phyloP scores from a whole-genome alignment of 192 early-diverging fungal genomes.

The Mortierella alpina region DNA sequence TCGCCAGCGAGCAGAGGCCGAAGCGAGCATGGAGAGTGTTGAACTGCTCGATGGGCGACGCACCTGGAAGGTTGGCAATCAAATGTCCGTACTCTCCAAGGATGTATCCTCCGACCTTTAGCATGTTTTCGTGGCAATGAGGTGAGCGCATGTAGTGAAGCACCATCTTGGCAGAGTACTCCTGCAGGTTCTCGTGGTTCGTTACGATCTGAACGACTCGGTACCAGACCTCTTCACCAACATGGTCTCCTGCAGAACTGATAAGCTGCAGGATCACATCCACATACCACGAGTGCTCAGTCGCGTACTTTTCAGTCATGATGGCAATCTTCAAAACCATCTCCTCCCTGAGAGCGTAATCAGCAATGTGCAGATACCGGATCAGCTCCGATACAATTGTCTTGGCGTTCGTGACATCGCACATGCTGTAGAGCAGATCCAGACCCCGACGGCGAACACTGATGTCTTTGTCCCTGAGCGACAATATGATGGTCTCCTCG shows the following conservation, averaged over 20 bases:
- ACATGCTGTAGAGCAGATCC: conserved; percentile 98
- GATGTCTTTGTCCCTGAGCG: conserved; percentile 96
- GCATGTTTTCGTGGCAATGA: conserved; percentile 93
- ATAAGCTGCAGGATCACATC: conserved; percentile 98
- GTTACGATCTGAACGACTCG: conserved; percentile 96
- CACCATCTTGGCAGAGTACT: conserved; percentile 90
- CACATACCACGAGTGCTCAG: conserved; percentile 98
- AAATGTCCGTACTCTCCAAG: conserved; percentile 98
- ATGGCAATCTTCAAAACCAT: conserved; percentile 99
- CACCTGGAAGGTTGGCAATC: conserved; percentile 88
- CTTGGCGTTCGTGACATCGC: conserved; percentile 87
- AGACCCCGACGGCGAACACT: conserved; percentile 95
- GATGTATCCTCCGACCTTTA: conserved; percentile 96
- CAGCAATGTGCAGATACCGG: conserved; percentile 89
- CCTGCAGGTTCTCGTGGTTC: conserved; percentile 94
- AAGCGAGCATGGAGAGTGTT: conserved; percentile 94
- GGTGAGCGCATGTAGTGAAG: conserved; percentile 87
- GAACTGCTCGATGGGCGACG: conserved; percentile 94
- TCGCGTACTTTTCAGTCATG: conserved; percentile 96
- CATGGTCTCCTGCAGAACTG: conserved; percentile 93
- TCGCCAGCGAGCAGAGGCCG: conserved; percentile 78
- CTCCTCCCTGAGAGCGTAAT: conserved; percentile 93
- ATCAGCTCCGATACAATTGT: conserved; percentile 92
- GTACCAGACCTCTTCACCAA: conserved; percentile 98
- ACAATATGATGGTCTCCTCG: conserved; percentile 90